Evolutionary conservation across 768 basidiomycete genomes (phyloP).

Genomic region (Lentinus tigrinus): DNA sequence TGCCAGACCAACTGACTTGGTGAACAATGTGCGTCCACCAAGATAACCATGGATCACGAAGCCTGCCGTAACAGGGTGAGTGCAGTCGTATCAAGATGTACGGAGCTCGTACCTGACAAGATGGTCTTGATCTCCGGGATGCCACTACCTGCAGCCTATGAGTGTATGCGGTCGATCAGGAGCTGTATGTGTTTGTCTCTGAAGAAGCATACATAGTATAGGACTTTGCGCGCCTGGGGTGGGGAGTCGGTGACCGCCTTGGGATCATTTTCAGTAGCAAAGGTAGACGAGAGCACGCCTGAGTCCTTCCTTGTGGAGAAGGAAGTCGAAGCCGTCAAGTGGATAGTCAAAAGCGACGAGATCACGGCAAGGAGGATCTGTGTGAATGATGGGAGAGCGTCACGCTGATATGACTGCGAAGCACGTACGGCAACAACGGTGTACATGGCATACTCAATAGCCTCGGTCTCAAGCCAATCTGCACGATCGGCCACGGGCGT

Average conservation of each 20-base stretch:
- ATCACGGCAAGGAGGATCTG: constrained; percentile 71
- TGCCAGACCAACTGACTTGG: constrained; percentile 86
- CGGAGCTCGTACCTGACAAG: constrained; percentile 57
- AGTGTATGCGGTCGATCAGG: not conserved
- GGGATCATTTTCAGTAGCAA: constrained; percentile 26
- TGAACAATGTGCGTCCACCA: constrained; percentile 84
- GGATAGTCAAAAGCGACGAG: constrained; percentile 80
- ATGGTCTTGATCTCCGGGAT: constrained; percentile 98
- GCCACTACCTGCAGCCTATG: constrained; percentile 90
- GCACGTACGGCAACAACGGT: constrained; percentile 72
- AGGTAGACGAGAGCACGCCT: constrained; percentile 55
- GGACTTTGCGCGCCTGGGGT: constrained; percentile 53
- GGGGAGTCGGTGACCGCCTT: constrained; percentile 22
- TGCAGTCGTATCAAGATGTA: constrained; percentile 11
- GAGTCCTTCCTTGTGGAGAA: constrained; percentile 90
- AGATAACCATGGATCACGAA: constrained; percentile 98
- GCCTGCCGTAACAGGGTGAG: constrained; percentile 40
- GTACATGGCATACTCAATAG: constrained; percentile 69
- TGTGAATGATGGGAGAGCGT: not conserved
- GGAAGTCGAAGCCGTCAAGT: constrained; percentile 84
- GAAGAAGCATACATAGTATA: constrained; percentile 72
- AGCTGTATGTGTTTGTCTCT: not conserved
- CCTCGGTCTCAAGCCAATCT: constrained; percentile 37
- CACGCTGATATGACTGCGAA: not conserved
- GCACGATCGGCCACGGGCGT: constrained; percentile 29